phyloP scores from a whole-genome alignment of 805 yeast genomes.

The Ogataea pignaliae region DNA sequence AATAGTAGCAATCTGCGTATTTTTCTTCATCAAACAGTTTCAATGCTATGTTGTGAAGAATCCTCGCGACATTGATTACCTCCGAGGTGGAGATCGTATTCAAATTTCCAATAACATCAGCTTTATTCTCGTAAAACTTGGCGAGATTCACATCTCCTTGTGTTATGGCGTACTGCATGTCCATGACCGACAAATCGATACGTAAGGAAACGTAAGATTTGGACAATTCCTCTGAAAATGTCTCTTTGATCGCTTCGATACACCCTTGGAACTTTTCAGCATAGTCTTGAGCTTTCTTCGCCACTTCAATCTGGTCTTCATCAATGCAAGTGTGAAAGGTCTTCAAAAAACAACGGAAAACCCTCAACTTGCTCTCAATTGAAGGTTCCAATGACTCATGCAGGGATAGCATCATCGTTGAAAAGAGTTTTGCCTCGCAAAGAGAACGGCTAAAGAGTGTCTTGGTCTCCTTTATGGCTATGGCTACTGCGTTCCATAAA shows the following conservation, averaged over 20 bases:
- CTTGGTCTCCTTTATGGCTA: conserved; percentile 21
- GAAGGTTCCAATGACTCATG: conserved; percentile 26
- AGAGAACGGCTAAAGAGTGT: conserved; percentile 6
- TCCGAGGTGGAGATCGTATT: conserved; percentile 11
- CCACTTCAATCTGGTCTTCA: conserved; percentile 12
- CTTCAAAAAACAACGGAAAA: conserved; percentile 29
- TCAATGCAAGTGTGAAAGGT: conserved; percentile 28
- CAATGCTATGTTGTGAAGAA: conserved; percentile 29
- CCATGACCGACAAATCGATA: conserved; percentile 27
- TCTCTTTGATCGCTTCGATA: conserved; percentile 15
- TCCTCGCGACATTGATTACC: conserved; percentile 29
- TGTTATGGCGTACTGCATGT: conserved; percentile 28
- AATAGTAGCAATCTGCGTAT: conserved; percentile 8
- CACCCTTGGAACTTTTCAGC: conserved; percentile 22
- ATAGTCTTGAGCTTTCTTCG: conserved; percentile 26
- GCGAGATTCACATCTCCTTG: conserved; percentile 34
- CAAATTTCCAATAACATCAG: conserved; percentile 16
- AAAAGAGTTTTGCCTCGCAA: conserved; percentile 25
- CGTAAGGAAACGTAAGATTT: conserved; percentile 5
- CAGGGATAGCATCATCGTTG: conserved; percentile 29
- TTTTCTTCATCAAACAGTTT: conserved; percentile 6
- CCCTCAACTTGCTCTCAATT: conserved; percentile 23
- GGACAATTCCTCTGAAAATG: neutral
- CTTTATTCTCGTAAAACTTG: conserved; percentile 30
- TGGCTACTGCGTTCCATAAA: conserved; percentile 34